Base-by-base conservation (phyloP, 495 filamentous ascomycete species). In the Paragyromitra xinjiangensis region DNA sequence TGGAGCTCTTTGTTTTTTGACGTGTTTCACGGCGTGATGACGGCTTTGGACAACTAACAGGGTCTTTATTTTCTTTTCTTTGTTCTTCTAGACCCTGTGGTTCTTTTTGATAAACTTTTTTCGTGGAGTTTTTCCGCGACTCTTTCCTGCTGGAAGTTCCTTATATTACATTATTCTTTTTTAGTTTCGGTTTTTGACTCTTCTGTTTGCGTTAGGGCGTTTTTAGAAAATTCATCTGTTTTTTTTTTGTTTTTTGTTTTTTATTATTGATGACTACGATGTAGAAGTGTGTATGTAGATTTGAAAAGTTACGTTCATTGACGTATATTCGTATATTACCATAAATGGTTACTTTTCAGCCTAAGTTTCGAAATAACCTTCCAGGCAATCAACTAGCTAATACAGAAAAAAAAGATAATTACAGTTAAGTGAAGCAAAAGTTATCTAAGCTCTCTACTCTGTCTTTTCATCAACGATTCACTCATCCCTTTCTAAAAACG, bases 401-500 rank as follows among this genome's bases (percentile, higher is more conserved):
- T 44, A 50, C 19, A 62, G 34, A 62, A 34, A 40, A 73, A 63
- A 64, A 48, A 61, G 29, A 44, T 55, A 61, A 59, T 65, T 72
- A 77, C 22, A 53, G 29, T 37, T 53, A 19, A 19, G 7, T 53
- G 50, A 53, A 58, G 29, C 29, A 29, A 16, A 12, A 58, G 9
- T 24, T 34, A 42, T n/a, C 42, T n/a, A 40, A 64, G 59, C 22
- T 19, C 56, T 6, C 24, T 5, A 16, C 19, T 16, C 3, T 11
- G n/a, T 64, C 44, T 40, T 24, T 34, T 87, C 83, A 87, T 64
- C 87, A 86, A 26, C 22, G n/a, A 53, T 22, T 59, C 26, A 64
- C 55, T 90, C 91, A 76, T 91, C 92, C 81, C 93, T 88, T 83
- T 98, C 94, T 78, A 99, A 85, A 84, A 98, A 98, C 7, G 88